Evolutionary conservation across 2,329 filamentous ascomycete species (phyloP).

Genomic region (Pseudogymnoascus sp.): DNA sequence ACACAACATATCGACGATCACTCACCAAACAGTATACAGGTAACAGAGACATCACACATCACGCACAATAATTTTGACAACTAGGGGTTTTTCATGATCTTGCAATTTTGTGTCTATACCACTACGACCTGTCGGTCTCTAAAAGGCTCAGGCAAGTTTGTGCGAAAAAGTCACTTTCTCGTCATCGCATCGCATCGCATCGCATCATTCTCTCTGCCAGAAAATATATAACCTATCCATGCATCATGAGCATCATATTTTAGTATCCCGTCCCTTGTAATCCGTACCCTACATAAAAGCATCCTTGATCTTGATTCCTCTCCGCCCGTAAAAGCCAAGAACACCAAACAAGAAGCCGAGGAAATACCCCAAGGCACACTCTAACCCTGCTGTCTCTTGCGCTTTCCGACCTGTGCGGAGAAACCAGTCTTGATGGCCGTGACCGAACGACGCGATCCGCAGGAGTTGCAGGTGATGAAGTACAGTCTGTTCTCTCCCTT

Average conservation of each 20-base stretch:
- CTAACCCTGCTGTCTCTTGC: constrained; percentile 88
- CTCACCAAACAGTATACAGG: background rate
- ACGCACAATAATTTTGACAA: background rate
- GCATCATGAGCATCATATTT: constrained; percentile 8
- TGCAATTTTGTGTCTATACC: constrained; percentile 4
- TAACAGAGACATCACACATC: background rate
- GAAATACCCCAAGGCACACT: constrained; percentile 12
- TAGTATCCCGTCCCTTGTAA: constrained; percentile 8
- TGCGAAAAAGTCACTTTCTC: constrained; percentile 3
- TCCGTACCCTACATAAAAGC: constrained; percentile 8
- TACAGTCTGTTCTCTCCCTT: constrained; percentile 99
- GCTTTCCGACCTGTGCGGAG: constrained; percentile 98
- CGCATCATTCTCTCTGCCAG: background rate
- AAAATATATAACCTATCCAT: constrained; percentile 8
- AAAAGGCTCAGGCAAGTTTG: background rate
- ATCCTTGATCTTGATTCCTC: constrained; percentile 7
- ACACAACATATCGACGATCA: background rate
- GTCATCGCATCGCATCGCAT: background rate
- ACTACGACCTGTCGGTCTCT: background rate
- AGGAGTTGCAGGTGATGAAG: constrained; percentile 95
- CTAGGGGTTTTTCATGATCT: background rate
- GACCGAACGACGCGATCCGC: constrained; percentile 75
- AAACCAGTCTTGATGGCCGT: constrained; percentile 99
- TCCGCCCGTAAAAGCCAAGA: constrained; percentile 8
- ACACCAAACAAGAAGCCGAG: constrained; percentile 8